A percentile compares a stretch with the other conserved stretches of the same genome.
Conservation (phyloP, 306 rosid species). For the Amphicarpaea edgeworthii region DNA sequence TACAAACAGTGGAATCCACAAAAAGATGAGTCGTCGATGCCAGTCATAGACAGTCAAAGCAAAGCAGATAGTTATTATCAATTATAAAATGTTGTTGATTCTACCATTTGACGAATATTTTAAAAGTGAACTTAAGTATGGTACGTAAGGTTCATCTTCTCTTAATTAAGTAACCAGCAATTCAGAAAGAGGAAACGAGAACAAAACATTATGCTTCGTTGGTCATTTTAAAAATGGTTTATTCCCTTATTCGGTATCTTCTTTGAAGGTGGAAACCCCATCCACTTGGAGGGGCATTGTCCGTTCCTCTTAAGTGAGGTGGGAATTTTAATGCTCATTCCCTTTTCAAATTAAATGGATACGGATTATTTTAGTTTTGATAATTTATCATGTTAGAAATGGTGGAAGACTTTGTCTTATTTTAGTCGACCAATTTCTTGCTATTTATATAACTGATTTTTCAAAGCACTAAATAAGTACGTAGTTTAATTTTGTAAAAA, state of each 20-base stretch:
- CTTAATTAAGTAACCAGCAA: constrained; percentile 13
- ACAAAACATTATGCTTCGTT: constrained; percentile 39
- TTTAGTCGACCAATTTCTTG: too few relatives aligned
- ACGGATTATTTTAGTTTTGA: not conserved
- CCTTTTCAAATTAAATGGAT: not conserved
- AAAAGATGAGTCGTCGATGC: constrained; percentile 1
- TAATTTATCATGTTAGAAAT: too few relatives aligned
- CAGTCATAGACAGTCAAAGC: not conserved
- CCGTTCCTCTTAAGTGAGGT: constrained; percentile 38
- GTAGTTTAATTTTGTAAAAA: too few relatives aligned
- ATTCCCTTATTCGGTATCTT: constrained; percentile 41
- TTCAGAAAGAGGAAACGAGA: constrained; percentile 36
- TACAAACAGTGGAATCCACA: constrained; percentile 29
- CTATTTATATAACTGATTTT: too few relatives aligned
- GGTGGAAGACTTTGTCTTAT: too few relatives aligned
- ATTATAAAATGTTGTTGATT: constrained; percentile 12
- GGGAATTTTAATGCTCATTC: constrained; percentile 27
- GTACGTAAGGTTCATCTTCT: constrained; percentile 41
- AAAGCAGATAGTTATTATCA: constrained; percentile 18
- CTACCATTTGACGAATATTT: constrained; percentile 37
- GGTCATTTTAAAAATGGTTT: constrained; percentile 39
- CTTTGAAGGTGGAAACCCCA: constrained; percentile 30
- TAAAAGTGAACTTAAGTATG: constrained; percentile 27
- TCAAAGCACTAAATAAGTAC: too few relatives aligned
- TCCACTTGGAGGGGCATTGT: constrained; percentile 44